Percentiles rank a stretch among this genome's conserved stretches.
phyloP scores from a whole-genome alignment of 1,284 basidiomycete genomes.

The Mycena sp. region DNA sequence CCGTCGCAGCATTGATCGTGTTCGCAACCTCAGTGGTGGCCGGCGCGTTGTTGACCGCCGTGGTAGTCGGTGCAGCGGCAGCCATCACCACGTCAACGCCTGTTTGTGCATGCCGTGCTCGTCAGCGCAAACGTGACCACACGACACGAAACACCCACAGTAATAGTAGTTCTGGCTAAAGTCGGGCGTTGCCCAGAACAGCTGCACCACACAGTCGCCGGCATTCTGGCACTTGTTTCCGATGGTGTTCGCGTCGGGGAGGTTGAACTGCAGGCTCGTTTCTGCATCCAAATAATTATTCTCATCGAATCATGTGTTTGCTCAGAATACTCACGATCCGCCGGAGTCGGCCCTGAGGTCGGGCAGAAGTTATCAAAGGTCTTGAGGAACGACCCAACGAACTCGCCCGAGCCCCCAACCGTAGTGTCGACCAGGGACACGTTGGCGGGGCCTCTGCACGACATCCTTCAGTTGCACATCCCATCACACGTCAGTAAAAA shows the following conservation, averaged over 20 bases:
- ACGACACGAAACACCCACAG: slow-evolving; percentile 3
- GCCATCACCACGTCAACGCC: slow-evolving; percentile 28
- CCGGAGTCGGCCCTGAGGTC: slow-evolving; percentile 21
- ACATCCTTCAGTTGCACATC: neutral
- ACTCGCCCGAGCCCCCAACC: slow-evolving; percentile 10
- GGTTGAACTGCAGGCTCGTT: slow-evolving; percentile 20
- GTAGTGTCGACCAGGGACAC: slow-evolving; percentile 29
- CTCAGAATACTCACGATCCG: slow-evolving; percentile 11
- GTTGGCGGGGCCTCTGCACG: slow-evolving; percentile 26
- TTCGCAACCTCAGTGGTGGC: neutral
- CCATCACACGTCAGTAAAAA: neutral
- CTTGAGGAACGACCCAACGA: slow-evolving; percentile 22
- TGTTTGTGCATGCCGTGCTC: neutral
- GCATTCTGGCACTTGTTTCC: slow-evolving; percentile 26
- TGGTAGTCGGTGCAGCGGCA: slow-evolving; percentile 5
- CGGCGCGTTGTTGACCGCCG: neutral
- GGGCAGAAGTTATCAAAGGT: slow-evolving; percentile 29
- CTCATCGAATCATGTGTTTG: neutral
- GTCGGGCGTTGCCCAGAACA: slow-evolving; percentile 28
- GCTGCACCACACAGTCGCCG: slow-evolving; percentile 27
- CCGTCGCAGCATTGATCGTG: neutral
- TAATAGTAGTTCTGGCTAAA: slow-evolving; percentile 29
- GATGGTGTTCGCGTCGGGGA: slow-evolving; percentile 21
- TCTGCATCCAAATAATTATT: neutral
- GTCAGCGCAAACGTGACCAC: neutral